A percentile compares a stretch with the other conserved stretches of the same genome.
Evolutionary conservation across 495 filamentous ascomycete species (phyloP).

Genomic region (Hyaloscypha variabilis): DNA sequence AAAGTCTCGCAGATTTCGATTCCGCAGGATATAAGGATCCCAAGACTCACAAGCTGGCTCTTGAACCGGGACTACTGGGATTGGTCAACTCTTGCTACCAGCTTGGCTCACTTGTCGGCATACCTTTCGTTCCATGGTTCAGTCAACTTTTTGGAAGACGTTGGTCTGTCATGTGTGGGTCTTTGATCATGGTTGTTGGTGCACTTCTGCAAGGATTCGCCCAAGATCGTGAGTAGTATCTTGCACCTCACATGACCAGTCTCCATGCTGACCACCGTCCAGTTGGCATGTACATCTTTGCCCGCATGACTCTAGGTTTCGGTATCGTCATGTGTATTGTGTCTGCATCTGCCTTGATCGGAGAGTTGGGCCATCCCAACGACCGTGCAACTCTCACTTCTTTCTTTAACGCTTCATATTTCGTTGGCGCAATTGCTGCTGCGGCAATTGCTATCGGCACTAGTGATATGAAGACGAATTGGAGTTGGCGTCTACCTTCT

Average conservation of each 20-base stretch:
- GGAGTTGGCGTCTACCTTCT: conserved; percentile 28
- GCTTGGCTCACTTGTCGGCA: conserved; percentile 47
- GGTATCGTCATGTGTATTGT: conserved; percentile 68
- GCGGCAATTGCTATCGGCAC: conserved; percentile 26
- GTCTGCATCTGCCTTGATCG: conserved; percentile 64
- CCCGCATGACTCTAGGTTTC: conserved; percentile 66
- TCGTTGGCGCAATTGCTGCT: conserved; percentile 40
- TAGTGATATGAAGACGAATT: conserved; percentile 16
- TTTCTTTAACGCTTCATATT: conserved; percentile 68
- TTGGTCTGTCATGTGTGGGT: conserved; percentile 52
- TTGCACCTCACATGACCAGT: background rate
- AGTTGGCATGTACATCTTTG: conserved; percentile 62
- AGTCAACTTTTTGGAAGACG: conserved; percentile 48
- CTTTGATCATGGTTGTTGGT: conserved; percentile 49
- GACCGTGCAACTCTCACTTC: conserved; percentile 67
- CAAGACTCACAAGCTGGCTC: background rate
- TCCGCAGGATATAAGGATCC: conserved; percentile 12
- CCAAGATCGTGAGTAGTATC: background rate
- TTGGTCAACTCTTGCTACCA: conserved; percentile 40
- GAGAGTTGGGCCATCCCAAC: conserved; percentile 68
- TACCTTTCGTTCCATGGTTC: conserved; percentile 49
- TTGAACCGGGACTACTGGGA: conserved; percentile 27
- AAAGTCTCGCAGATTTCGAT: conserved; percentile 15
- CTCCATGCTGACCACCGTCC: background rate
- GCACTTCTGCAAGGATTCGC: conserved; percentile 26